Conservation (phyloP, 176 grass and related monocot species). For the Hordeum marinum region DNA sequence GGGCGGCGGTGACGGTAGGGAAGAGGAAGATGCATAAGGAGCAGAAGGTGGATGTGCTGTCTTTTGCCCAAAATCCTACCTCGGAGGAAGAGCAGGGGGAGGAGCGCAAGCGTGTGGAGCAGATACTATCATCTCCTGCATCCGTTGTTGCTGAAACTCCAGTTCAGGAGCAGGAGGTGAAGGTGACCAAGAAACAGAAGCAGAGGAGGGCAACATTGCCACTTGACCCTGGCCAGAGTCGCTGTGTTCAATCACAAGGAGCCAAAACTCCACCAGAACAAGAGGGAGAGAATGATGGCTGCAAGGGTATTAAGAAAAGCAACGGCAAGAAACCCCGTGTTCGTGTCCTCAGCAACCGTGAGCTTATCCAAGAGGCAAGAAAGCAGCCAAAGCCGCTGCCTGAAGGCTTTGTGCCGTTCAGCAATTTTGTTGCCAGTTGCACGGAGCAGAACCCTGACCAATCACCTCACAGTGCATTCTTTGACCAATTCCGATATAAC, state of each 20-base stretch:
- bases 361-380: slow-evolving; percentile 2
- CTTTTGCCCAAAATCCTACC: not conserved
- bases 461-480: slow-evolving; percentile 10
- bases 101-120: no score
- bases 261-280: not conserved
- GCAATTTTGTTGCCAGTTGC: not conserved
- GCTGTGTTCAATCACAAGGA: not conserved
- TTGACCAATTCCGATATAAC: slow-evolving; percentile 30
- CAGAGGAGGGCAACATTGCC: not conserved
- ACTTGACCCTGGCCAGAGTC: not conserved
- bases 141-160: no score
- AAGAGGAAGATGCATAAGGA: not conserved
- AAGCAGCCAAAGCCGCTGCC: not conserved
- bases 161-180: not conserved
- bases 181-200: not conserved
- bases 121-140: not conserved
- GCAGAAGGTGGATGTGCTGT: not conserved
- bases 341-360: not conserved
- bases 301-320: not conserved
- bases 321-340: not conserved
- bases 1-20: not conserved
- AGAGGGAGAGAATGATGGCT: not conserved
- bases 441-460: not conserved
- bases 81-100: not conserved
- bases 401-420: not conserved